Conservation (phyloP, 2,329 filamentous ascomycete species). For the Fusarium phyllophilum region DNA sequence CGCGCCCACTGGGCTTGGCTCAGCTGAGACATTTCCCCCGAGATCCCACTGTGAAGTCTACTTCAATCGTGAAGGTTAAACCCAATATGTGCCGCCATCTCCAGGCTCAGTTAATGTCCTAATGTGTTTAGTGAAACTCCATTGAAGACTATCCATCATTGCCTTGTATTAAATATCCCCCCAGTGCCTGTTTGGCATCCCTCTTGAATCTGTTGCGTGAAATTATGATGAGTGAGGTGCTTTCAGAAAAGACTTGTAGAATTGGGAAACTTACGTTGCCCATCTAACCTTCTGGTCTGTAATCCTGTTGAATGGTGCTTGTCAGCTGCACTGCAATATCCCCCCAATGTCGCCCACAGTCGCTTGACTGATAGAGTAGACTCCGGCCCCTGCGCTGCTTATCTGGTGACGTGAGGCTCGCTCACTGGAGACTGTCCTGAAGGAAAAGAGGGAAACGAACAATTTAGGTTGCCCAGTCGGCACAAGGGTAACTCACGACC, state of each 20-base stretch:
- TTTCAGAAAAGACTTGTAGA: neutral
- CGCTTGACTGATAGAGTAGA: no score
- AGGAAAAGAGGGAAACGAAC: no score
- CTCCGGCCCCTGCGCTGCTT: no score
- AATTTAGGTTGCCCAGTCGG: no score
- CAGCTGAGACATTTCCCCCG: slow-evolving; percentile 2
- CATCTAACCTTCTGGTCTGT: no score
- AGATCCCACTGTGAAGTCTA: neutral
- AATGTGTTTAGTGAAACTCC: neutral
- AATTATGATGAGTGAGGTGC: neutral
- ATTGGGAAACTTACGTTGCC: neutral
- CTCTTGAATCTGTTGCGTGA: neutral
- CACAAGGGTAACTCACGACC: no score
- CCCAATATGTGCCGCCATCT: neutral
- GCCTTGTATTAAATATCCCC: neutral
- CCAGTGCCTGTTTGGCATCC: neutral
- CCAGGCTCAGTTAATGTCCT: slow-evolving; percentile 10
- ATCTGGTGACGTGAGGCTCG: no score
- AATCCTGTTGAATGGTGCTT: no score
- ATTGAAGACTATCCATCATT: slow-evolving; percentile 11
- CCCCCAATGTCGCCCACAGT: no score
- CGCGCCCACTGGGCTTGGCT: neutral
- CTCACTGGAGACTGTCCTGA: no score
- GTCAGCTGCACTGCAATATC: no score
- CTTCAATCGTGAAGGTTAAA: neutral